These are phyloP conservation scores for Acanthamoeba lenticulata DNA, from an alignment of 208 protist genomes.

Conservation along the genomic window DNA sequence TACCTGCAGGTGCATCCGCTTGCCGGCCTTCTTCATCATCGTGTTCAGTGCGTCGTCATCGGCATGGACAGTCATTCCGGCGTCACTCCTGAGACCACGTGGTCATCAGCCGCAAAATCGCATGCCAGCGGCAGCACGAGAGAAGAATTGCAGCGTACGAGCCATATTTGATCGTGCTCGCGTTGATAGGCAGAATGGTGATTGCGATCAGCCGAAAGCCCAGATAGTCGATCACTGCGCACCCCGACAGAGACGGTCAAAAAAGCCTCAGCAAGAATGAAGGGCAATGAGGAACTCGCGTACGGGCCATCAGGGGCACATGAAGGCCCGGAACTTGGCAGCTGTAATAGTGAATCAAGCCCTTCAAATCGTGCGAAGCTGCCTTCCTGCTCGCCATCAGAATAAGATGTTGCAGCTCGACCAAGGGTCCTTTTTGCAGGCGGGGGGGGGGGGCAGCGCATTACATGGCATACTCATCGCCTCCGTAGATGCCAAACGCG, in stretches of 20 bases:
- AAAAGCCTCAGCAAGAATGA: background rate
- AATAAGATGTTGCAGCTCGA: background rate
- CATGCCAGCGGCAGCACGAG: background rate
- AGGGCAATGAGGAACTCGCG: background rate
- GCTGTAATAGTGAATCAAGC: conserved; percentile 8
- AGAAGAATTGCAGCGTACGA: background rate
- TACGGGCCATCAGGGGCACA: conserved; percentile 63
- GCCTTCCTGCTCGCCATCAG: background rate
- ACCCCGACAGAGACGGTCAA: background rate
- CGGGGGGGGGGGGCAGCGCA: background rate
- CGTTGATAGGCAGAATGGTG: conserved; percentile 21
- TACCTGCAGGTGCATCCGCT: conserved; percentile 27
- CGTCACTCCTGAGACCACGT: background rate
- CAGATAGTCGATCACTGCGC: conserved; percentile 53
- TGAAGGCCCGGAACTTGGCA: conserved; percentile 53
- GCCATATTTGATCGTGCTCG: background rate
- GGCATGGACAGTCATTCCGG: background rate
- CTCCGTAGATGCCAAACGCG: conserved; percentile 30
- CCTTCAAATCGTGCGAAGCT: conserved; percentile 59
- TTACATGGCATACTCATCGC: conserved; percentile 57
- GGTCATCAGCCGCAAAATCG: background rate
- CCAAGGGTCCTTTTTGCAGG: no score
- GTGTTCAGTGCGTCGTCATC: background rate
- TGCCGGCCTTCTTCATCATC: conserved; percentile 48
- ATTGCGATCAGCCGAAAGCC: conserved; percentile 61